Conservation (phyloP, 768 basidiomycete species). For the Kwoniella bestiolae region DNA sequence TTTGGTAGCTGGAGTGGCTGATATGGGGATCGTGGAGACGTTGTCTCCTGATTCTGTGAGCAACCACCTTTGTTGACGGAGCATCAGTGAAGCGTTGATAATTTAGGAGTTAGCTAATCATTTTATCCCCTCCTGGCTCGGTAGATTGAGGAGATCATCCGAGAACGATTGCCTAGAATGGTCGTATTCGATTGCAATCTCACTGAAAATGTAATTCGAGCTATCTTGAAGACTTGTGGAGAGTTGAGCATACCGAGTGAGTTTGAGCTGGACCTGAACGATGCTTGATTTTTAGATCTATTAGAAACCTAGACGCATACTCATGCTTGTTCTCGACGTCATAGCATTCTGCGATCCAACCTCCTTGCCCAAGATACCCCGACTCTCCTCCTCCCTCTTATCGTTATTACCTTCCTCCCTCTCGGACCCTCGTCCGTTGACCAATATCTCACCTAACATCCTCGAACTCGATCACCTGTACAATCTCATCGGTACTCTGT, state of each 20-base stretch:
- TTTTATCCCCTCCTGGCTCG: not conserved
- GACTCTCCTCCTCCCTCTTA: slow-evolving; percentile 67
- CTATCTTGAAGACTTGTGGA: slow-evolving; percentile 64
- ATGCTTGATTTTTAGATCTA: too few relatives aligned
- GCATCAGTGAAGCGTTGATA: not conserved
- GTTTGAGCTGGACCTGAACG: too few relatives aligned
- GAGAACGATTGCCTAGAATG: slow-evolving; percentile 55
- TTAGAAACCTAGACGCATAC: too few relatives aligned
- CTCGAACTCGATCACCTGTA: slow-evolving; percentile 69
- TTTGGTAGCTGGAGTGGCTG: slow-evolving; percentile 84
- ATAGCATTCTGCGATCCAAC: slow-evolving; percentile 92
- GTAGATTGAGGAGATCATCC: slow-evolving; percentile 59
- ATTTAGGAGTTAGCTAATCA: not conserved
- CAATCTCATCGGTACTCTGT: slow-evolving; percentile 30
- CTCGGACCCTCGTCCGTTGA: slow-evolving; percentile 59
- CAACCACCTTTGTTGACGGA: not conserved
- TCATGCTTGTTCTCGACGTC: slow-evolving; percentile 28
- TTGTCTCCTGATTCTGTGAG: slow-evolving; percentile 63
- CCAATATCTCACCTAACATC: slow-evolving; percentile 82
- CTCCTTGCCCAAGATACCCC: slow-evolving; percentile 76
- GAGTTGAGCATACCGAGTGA: slow-evolving; percentile 64
- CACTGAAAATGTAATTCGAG: slow-evolving; percentile 61
- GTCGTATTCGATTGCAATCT: slow-evolving; percentile 57
- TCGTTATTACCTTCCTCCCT: slow-evolving; percentile 13
- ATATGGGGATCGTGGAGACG: slow-evolving; percentile 71